Evolutionary conservation across 2,329 filamentous ascomycete species (phyloP), one percentile per base, ranked within the genome.

Genomic region (Hymenoscyphus fraxineus): DNA sequence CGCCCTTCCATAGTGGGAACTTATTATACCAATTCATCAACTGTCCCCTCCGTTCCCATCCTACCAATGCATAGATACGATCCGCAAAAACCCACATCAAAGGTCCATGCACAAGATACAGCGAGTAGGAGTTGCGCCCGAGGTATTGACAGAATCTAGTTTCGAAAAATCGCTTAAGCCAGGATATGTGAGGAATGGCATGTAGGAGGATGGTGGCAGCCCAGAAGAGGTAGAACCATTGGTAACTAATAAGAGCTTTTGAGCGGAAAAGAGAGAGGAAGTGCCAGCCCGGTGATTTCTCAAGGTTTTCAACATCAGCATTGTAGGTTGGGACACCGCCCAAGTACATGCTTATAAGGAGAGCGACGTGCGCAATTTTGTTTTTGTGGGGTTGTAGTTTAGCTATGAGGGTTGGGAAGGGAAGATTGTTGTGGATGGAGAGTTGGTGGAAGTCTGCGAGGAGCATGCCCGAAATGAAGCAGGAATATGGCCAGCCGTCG

Each of bases 171-270:
- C 75, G 66, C 74, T 82, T 83, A 13, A 88, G 77, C 80, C 80
- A 83, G 3, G 76, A 69, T n/a, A 90, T 80, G 22, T 83, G 83
- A 6, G 84, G 83, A 2, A 85, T 77, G 0, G 81, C 79, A 0
- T 82, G 78, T 0, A 91, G 81, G 0, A 87, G 72, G 60, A 87
- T 79, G 31, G 79, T 77, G 0, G 87, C 81, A 0, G 85, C 86
- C 78, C 81, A 85, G 73, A 87, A 87, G 2, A 89, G 80, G 72
- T 82, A 89, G 75, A 89, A 89, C 86, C 85, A 89, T 73, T 89
- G 89, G 71, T 81, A 82, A 72, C 89, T 85, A 68, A 80, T 88
- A 10, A 87, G 84, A 1, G 86, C 86, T 71, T 89, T 85, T 0
- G 87, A 86, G 65, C 88, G 88, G 63, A 90, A 77, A 64, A 80